Evolutionary conservation across 2,329 filamentous ascomycete genomes (phyloP).

Genomic region (Fusarium sublunatum): DNA sequence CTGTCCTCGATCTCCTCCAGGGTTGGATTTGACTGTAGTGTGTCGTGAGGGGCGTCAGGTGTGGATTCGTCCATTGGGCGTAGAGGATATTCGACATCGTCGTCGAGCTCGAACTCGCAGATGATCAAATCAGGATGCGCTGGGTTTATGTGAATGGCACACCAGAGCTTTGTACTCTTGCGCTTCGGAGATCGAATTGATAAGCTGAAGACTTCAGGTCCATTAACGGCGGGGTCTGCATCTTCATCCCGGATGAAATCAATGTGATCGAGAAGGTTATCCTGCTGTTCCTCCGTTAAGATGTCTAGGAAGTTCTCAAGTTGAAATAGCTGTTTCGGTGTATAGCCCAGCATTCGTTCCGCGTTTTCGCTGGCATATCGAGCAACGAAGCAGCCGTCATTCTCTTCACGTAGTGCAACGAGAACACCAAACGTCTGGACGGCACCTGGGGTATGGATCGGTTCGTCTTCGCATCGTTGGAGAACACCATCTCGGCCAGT

Average conservation of each 20-base stretch:
- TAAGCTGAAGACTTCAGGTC: conserved; percentile 87
- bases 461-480: conserved; percentile 89
- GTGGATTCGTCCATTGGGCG: conserved; percentile 69
- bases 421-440: conserved; percentile 84
- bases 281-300: conserved; percentile 82
- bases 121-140: conserved; percentile 77
- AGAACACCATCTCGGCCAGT: conserved; percentile 80
- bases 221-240: conserved; percentile 77
- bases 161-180: conserved; percentile 80
- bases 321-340: conserved; percentile 79
- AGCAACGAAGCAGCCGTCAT: conserved; percentile 74
- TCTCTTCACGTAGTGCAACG: conserved; percentile 77
- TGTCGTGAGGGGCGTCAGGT: conserved; percentile 76
- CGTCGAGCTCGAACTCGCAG: conserved; percentile 89
- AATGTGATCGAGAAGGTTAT: conserved; percentile 85
- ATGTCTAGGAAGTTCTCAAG: conserved; percentile 85
- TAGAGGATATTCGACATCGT: conserved; percentile 76
- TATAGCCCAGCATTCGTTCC: conserved; percentile 77
- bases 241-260: conserved; percentile 90
- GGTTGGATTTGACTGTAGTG: conserved; percentile 77
- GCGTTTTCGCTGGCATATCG: conserved; percentile 87
- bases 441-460: conserved; percentile 87
- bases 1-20: conserved; percentile 79
- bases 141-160: conserved; percentile 82
- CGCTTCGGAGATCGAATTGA: conserved; percentile 71